Evolutionary conservation across 129 eudicot species (phyloP).

Genomic region (Oenanthe sinensis): DNA sequence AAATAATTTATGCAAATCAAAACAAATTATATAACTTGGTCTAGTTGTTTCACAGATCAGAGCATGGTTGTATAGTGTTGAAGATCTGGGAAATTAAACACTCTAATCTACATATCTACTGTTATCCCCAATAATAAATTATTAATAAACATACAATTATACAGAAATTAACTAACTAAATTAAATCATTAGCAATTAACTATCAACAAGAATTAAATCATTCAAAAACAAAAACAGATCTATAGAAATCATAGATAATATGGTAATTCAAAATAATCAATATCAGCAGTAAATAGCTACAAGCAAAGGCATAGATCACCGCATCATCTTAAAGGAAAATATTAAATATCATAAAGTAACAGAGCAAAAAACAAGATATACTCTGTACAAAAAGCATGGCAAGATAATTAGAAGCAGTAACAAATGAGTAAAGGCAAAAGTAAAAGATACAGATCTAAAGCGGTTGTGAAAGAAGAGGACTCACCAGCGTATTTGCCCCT

Average conservation of each 20-base stretch:
- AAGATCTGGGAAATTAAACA: not conserved
- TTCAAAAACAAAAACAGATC: not conserved
- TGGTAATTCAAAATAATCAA: not conserved
- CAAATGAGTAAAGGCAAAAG: not conserved
- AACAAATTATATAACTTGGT: not conserved
- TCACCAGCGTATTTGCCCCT: constrained; percentile 5
- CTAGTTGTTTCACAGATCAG: no score
- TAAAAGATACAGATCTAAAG: not conserved
- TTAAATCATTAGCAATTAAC: not conserved
- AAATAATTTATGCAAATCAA: no score
- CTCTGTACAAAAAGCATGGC: not conserved
- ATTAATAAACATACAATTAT: not conserved
- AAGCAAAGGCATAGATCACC: not conserved
- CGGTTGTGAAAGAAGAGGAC: not conserved
- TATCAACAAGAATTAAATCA: not conserved
- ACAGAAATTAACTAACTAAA: not conserved
- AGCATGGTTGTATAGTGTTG: not conserved
- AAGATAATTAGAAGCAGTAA: not conserved
- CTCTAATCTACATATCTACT: not conserved
- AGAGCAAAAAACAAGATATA: not conserved
- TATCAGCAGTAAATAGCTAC: not conserved
- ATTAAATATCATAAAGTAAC: not conserved
- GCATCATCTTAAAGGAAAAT: not conserved
- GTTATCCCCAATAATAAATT: not conserved
- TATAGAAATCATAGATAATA: not conserved